phyloP scores from a whole-genome alignment of 768 basidiomycete species.

The Suillus cothurnatus region DNA sequence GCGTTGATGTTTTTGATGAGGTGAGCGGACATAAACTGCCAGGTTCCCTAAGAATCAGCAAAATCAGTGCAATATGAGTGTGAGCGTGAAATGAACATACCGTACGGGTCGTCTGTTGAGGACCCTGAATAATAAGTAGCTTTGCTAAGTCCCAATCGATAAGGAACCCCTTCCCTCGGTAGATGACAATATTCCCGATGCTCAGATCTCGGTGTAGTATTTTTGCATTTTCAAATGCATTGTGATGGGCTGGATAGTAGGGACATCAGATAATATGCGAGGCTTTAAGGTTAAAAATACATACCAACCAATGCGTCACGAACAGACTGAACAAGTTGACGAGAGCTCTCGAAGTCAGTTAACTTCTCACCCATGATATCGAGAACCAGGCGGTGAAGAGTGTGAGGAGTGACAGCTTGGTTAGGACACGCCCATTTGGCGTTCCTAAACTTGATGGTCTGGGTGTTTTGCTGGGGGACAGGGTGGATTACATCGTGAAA shows the following conservation, averaged over 20 bases:
- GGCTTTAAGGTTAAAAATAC: not conserved
- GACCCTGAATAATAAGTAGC: not conserved
- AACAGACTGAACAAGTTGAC: constrained; percentile 2
- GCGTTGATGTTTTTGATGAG: not conserved
- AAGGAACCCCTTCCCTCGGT: not conserved
- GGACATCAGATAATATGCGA: not conserved
- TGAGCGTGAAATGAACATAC: not conserved
- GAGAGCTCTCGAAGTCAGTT: not conserved
- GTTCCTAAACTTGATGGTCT: not conserved
- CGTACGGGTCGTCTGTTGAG: not conserved
- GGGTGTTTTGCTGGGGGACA: not conserved
- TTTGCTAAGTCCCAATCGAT: constrained; percentile 14
- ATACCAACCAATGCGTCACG: constrained; percentile 5
- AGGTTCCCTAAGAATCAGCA: not conserved
- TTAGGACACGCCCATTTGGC: not conserved
- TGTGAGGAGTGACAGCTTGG: not conserved
- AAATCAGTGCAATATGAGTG: not conserved
- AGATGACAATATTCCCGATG: constrained; percentile 6
- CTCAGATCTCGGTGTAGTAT: constrained; percentile 10
- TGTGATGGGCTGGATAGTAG: not conserved
- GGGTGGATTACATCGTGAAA: not conserved
- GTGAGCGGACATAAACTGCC: constrained; percentile 1
- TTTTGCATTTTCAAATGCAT: not conserved
- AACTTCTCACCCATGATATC: not conserved
- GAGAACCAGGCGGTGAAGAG: constrained; percentile 4